Base-by-base conservation (phyloP, 73 alveolate species). In the Symbiodinium natans region DNA sequence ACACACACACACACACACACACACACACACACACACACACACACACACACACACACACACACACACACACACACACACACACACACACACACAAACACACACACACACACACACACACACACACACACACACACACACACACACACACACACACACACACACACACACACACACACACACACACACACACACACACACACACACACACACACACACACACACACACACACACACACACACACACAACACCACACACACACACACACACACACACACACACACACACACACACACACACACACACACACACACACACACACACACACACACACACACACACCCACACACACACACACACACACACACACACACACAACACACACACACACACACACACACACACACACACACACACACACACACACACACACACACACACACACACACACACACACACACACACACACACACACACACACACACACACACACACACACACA, bases 141-240 rank as follows among this genome's bases (percentile, higher is more conserved):
- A 68, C 82, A 68, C 82, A 68, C 82, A 68, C 82, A 68, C 82
- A 68, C 82, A 68, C 82, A 68, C 82, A 68, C 82, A 68, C 82
- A 68, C 82, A 68, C 82, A 68, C 82, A 68, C 82, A 68, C 82
- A 68, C 82, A 68, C 82, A 68, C 82, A 68, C 82, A 68, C 82
- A 68, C 82, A 68, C 82, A 68, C 82, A 68, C 82, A 68, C 31
- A 68, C 82, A 68, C 82, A 68, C 86, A 75, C 86, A 75, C 86
- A 75, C 86, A 75, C 86, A 75, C 86, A 75, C 86, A 75, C 86
- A 75, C 86, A 75, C 86, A 75, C 86, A 36, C 86, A 75, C 86
- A 75, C 86, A 75, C 86, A 75, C 86, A 75, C 86, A 75, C 86
- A 36, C 86, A 10, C 86, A 75, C 86, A 75, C 86, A 31, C 86